Evolutionary conservation across 140 eudicot species (phyloP), one percentile per base, ranked within the genome.

Genomic region (Stevia rebaudiana): DNA sequence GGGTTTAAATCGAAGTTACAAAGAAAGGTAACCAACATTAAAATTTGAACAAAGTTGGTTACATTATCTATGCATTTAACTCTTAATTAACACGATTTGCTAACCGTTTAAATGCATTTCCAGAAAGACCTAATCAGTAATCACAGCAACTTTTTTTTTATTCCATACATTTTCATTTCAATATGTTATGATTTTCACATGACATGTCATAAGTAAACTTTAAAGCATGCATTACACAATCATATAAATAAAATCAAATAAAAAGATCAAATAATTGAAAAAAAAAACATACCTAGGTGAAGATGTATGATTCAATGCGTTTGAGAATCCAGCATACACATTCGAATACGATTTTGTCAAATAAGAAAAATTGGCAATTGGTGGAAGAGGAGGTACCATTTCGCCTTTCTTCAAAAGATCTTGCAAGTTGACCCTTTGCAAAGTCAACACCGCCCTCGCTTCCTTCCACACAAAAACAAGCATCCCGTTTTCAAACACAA

Each of bases 381-480:
- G 95, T 19, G 95, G 86, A 18, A 90, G 75, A 65, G 95, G 84
- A 70, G 95, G 94, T 23, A 90, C 82, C 80, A 87, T 65, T 79
- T 86, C 94, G 1, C 97, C 97, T 70, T 82, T 86, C 75, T 79
- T 90, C 80, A 90, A 76, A 76, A 86, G 90, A 15, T 84, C 82
- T 57, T 75, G 77, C 86, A 90, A 78, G 54, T 90, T 61, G 52
- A 90, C 82, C 88, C 97, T 84, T 37, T 72, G 87, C 70, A 90
- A 69, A 25, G 95, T 86, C 81, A 90, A 78, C 49, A 84, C 86
- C 36, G 86, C 84, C 72, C 82, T 71, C 24, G 97, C 82, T 50
- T 90, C 97, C 64, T 86, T 90, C 97, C 95, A 90, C 69, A 82
- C 59, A 41, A 87, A 90, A 64, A 88, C 97, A 67, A 90, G 95